A percentile compares a stretch with the other conserved stretches of the same genome.
Evolutionary conservation across 2,329 filamentous ascomycete genomes (phyloP).

Genomic region (Diaporthe vexans): DNA sequence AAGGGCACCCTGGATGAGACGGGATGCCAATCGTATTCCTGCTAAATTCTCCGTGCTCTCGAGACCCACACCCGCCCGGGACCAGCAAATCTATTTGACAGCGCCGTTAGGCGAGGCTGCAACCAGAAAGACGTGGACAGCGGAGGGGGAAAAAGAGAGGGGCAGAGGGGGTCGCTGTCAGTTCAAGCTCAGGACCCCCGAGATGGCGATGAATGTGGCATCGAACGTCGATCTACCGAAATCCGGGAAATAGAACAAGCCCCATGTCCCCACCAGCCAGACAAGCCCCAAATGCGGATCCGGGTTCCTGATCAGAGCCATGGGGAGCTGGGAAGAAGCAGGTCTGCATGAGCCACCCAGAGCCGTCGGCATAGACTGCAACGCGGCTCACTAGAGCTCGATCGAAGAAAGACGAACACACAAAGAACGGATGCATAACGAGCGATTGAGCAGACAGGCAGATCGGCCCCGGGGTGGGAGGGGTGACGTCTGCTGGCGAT

Average conservation of each 20-base stretch:
- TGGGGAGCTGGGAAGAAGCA: neutral
- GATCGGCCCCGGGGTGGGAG: neutral
- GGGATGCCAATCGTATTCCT: constrained; percentile 34
- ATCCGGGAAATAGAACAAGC: constrained; percentile 26
- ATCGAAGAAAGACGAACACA: constrained; percentile 14
- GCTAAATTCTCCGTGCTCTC: constrained; percentile 21
- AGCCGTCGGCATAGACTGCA: constrained; percentile 26
- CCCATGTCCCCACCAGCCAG: constrained; percentile 18
- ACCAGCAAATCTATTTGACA: constrained; percentile 15
- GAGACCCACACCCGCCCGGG: constrained; percentile 15
- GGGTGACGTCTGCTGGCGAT: constrained; percentile 19
- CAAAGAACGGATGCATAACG: neutral
- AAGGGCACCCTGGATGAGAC: constrained; percentile 27
- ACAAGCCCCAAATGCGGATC: constrained; percentile 11
- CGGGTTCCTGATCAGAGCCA: constrained; percentile 16
- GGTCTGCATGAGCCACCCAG: constrained; percentile 3
- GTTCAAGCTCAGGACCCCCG: constrained; percentile 24
- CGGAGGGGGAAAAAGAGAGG: neutral
- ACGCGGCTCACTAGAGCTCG: constrained; percentile 23
- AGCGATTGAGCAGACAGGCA: constrained; percentile 4
- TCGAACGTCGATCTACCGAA: constrained; percentile 30
- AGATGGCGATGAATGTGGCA: constrained; percentile 27
- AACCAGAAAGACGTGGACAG: constrained; percentile 1
- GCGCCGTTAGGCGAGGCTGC: constrained; percentile 16
- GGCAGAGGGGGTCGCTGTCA: constrained; percentile 7